Percentiles rank a stretch among this genome's conserved stretches.
These are phyloP conservation scores for Orbilia blumenaviensis DNA, from an alignment of 2,329 filamentous ascomycete genomes.

Conservation along the genomic window DNA sequence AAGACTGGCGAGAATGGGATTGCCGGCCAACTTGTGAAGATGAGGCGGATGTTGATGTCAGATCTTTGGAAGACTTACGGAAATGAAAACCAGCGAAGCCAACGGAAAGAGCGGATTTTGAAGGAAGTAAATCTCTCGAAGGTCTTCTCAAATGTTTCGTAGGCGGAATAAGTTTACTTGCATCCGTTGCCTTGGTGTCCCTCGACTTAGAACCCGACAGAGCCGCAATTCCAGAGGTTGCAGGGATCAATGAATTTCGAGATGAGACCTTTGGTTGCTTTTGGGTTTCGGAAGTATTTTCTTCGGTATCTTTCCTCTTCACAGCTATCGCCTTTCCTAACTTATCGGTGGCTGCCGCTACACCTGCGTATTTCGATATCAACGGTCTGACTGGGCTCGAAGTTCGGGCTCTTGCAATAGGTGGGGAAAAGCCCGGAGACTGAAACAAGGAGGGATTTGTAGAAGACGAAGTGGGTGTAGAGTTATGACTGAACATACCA, in stretches of 20 bases:
- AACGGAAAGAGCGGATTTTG: conserved; percentile 25
- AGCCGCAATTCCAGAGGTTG: conserved; percentile 21
- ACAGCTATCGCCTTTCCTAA: conserved; percentile 46
- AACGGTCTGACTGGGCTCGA: conserved; percentile 52
- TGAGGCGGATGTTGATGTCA: conserved; percentile 24
- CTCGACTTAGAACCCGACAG: conserved; percentile 26
- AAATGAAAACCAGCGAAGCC: conserved; percentile 36
- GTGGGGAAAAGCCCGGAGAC: conserved; percentile 51
- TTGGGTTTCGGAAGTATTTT: conserved; percentile 6
- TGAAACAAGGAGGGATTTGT: conserved; percentile 51
- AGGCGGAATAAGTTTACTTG: conserved; percentile 5
- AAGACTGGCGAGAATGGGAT: conserved; percentile 48
- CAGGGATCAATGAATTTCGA: conserved; percentile 30
- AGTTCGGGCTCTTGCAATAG: conserved; percentile 43
- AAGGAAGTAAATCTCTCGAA: conserved; percentile 36
- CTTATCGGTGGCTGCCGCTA: conserved; percentile 47
- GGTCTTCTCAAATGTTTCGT: conserved; percentile 32
- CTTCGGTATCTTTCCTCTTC: conserved; percentile 44
- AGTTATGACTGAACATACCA: conserved; percentile 54
- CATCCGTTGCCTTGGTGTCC: conserved; percentile 8
- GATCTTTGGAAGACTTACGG: conserved; percentile 45
- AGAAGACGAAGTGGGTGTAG: conserved; percentile 53
- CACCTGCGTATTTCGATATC: conserved; percentile 53
- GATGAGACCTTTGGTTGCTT: conserved; percentile 34
- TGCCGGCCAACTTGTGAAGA: conserved; percentile 33